Evolutionary conservation across 208 protist species (phyloP).

Genomic region (Wallacemonas collosoma): DNA sequence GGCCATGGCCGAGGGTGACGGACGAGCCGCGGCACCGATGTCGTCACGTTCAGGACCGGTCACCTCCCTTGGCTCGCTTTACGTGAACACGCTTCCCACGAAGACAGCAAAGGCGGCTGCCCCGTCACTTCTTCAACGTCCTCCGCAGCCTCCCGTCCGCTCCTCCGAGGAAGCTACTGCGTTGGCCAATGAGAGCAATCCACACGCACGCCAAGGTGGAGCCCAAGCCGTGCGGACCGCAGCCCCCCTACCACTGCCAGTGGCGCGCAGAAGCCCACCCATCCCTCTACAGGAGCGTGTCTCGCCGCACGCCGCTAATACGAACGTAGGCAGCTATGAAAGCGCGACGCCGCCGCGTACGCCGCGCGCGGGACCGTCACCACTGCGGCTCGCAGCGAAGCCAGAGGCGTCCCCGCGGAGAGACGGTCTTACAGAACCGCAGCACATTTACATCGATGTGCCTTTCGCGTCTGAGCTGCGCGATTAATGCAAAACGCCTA

Average conservation of each 20-base stretch:
- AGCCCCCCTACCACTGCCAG: too few relatives aligned
- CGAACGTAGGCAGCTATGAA: too few relatives aligned
- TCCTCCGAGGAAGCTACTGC: too few relatives aligned
- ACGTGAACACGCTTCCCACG: conserved; percentile 4
- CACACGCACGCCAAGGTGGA: too few relatives aligned
- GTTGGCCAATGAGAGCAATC: too few relatives aligned
- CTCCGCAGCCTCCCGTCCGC: too few relatives aligned
- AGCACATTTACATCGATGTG: conserved; percentile 9
- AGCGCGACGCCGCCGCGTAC: too few relatives aligned
- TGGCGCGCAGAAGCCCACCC: too few relatives aligned
- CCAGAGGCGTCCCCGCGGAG: too few relatives aligned
- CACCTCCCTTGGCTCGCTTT: background rate
- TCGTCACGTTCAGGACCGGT: background rate
- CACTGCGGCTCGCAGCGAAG: background rate
- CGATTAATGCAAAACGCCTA: background rate
- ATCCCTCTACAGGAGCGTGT: too few relatives aligned
- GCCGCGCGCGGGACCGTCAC: background rate
- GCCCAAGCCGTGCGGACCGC: too few relatives aligned
- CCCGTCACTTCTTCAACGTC: background rate
- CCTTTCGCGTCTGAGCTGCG: conserved; percentile 14
- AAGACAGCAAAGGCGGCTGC: background rate
- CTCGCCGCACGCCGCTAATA: too few relatives aligned
- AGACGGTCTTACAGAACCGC: background rate
- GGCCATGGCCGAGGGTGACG: background rate
- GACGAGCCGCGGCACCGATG: background rate